Conservation (phyloP, 2,329 filamentous ascomycete species). For the Corinectria fuckeliana region DNA sequence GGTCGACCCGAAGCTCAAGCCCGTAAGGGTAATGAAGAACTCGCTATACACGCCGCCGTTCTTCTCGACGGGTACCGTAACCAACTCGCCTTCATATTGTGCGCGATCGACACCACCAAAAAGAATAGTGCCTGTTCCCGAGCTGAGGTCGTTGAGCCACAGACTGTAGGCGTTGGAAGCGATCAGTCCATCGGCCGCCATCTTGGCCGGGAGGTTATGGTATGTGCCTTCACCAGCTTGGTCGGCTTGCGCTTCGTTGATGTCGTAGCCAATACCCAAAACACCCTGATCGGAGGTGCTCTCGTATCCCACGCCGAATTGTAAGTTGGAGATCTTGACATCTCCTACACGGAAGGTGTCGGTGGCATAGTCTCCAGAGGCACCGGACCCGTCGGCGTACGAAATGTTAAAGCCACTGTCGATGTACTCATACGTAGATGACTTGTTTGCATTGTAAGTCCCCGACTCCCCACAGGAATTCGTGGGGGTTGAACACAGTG, state of each 20-base stretch:
- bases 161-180: constrained; percentile 74
- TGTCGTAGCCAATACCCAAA: constrained; percentile 81
- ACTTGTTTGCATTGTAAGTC: constrained; percentile 72
- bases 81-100: constrained; percentile 67
- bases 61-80: constrained; percentile 71
- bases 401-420: constrained; percentile 84
- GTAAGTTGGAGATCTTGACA: constrained; percentile 60
- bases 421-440: constrained; percentile 77
- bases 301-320: constrained; percentile 76
- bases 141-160: constrained; percentile 75
- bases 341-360: constrained; percentile 72
- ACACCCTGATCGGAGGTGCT: constrained; percentile 73
- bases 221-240: constrained; percentile 63
- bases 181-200: constrained; percentile 67
- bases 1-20: constrained; percentile 53
- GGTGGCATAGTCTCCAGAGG: constrained; percentile 78
- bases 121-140: constrained; percentile 70
- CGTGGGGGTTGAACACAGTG: constrained; percentile 58
- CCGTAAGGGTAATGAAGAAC: constrained; percentile 74
- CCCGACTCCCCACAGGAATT: constrained; percentile 67
- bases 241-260: constrained; percentile 78
- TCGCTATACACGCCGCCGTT: constrained; percentile 60
- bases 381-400: constrained; percentile 82
- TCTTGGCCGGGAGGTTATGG: constrained; percentile 70
- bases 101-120: constrained; percentile 77